Evolutionary conservation across 371 early-diverging fungal genomes (phyloP), one percentile per base, ranked within the genome.

Genomic region (Lichtheimia corymbifera): DNA sequence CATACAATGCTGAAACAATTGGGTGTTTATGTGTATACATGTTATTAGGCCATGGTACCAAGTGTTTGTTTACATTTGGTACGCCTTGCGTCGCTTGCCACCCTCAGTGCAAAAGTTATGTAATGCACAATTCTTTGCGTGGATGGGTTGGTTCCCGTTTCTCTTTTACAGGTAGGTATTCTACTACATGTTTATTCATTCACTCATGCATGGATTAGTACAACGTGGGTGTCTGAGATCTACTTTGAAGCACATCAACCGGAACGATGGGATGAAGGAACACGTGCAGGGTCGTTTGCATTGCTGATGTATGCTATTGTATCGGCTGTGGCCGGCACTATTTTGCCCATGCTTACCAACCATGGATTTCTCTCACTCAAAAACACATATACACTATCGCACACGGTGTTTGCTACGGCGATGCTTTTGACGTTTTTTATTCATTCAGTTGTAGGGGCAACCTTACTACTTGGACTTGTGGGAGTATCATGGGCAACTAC

Each of bases 101-200:
- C 63, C 45, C 1, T 77, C 87, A 3, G 72, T 92, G 1, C 86
- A 86, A 50, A 66, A 71, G 35, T 71, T 93, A 5, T 91, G 92
- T 64, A 85, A 87, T 52, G 83, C 86, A 0, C 92, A 92, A 53
- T 88, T 93, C 59, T 90, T 87, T 73, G 85, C 87, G 7, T 93
- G 92, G 92, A 80, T 91, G 83, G 92, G 89, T 9, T 91, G 91
- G 90, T 93, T 93, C 65, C 91, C 92, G 2, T 86, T 82, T 57
- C 62, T 86, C 24, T 83, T 86, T 53, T 86, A 84, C 65, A 79
- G 80, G 70, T 76, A 43, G 40, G n/a, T n/a, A n/a, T n/a, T n/a
- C n/a, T n/a, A n/a, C 2, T 41, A 20, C 15, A 42, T 15, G 20
- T 4, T 5, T 1, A 41, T n/a, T n/a, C n/a, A 14, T 43, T n/a